Base-by-base conservation (phyloP, 2,329 filamentous ascomycete species). In the Trichoderma atrobrunneum region DNA sequence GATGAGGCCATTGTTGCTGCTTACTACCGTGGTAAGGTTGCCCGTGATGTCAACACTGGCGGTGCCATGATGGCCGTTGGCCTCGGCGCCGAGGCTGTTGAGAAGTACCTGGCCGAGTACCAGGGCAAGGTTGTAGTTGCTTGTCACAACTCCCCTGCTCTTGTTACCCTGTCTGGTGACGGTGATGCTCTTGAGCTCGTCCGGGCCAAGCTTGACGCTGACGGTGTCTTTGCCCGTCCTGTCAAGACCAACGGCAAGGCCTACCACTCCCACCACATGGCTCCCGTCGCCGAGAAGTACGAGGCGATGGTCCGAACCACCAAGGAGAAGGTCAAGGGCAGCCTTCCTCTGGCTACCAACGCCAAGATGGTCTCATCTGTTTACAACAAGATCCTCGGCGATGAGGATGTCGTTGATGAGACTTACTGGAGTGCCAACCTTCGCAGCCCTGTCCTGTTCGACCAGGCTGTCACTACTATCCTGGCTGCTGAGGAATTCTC, bases 21-120 rank as follows among this genome's bases (percentile, higher is more conserved):
- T 0, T 85, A 82, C 71, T 81, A 81, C 60, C 80, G 84, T 11
- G 85, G 84, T 1, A 62, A 0, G 34, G 74, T 14, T n/a, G 71
- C 8, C 32, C 72, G 5, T 26, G 64, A 1, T 24, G 56, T 5
- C 24, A 62, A 28, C 21, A 62, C 39, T 28, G 26, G 28, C 30
- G 81, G 80, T 1, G 77, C 76, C 7, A 85, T 85, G 84, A 80
- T 81, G 3, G 82, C 82, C 1, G 76, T 84, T 12, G 82, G 82
- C 0, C 76, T 84, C 0, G 78, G 80, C 0, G 72, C 75, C 32
- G 74, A 74, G 39, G 73, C 73, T n/a, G 73, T 48, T 6, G 60
- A 69, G 10, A 65, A 65, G 2, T 73, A 73, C 30, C 71, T 77
- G 7, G 57, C 54, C 2, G 73, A 72, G 7, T 21, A 73, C 36